Evolutionary conservation across 331 rosid genomes (phyloP).

Genomic region (Erythrophleum ivorense): DNA sequence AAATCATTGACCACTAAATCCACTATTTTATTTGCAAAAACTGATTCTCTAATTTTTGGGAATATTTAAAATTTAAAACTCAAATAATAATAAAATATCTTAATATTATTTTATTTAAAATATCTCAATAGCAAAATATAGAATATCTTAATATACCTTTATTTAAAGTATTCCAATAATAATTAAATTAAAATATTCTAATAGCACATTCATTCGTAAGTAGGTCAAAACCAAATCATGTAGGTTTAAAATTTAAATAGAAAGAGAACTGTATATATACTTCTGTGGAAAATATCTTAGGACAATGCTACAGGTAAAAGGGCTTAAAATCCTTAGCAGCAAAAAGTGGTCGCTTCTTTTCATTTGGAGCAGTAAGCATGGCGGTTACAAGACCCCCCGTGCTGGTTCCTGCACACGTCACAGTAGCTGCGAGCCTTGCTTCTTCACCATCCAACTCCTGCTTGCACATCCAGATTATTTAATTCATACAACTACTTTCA

Average conservation of each 20-base stretch:
- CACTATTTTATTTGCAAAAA: too few relatives aligned
- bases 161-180: too few relatives aligned
- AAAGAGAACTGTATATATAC: not conserved
- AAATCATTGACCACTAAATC: too few relatives aligned
- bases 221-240: not conserved
- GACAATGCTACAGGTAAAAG: conserved; percentile 47
- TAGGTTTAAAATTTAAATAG: not conserved
- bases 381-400: conserved; percentile 25
- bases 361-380: conserved; percentile 32
- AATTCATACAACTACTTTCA: not conserved
- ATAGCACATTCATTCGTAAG: not conserved
- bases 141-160: too few relatives aligned
- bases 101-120: too few relatives aligned
- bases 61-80: too few relatives aligned
- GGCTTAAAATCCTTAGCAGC: conserved; percentile 50
- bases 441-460: conserved; percentile 57
- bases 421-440: conserved; percentile 48
- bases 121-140: too few relatives aligned
- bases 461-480: not conserved
- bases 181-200: too few relatives aligned
- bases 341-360: conserved; percentile 46
- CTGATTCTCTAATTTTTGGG: too few relatives aligned
- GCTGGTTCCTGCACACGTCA: conserved; percentile 27
- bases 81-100: too few relatives aligned
- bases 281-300: conserved; percentile 48